Evolutionary conservation across 768 basidiomycete genomes (phyloP), one percentile per base, ranked within the genome.

Genomic region (Boletus reticulatus): DNA sequence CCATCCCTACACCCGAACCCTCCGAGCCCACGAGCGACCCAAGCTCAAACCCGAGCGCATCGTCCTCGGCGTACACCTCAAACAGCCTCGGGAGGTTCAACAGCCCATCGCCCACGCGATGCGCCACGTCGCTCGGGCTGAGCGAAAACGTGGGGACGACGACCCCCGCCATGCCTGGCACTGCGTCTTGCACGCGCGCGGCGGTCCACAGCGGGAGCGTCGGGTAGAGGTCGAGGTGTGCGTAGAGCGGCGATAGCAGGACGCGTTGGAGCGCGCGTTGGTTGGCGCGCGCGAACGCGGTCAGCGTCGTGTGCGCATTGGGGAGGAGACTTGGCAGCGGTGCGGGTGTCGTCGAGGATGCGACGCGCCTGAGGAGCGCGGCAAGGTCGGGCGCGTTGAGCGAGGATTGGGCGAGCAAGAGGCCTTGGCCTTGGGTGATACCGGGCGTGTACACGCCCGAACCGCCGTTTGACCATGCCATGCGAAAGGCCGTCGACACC

Each of bases 51-150:
- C 86, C 83, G 10, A 98, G 80, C 11, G 92, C 91, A 57, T 94
- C 93, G 68, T 98, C 94, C 54, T 88, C 87, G 8, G 89, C 92
- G 65, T 97, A 96, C 17, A 95, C 89, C 70, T 98, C 95, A 66
- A 98, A 97, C 16, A 98, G 75, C 53, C 94, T 76, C 3, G 96
- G 93, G 4, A 99, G 82, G 73, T 96, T 97, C 32, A 98, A 78
- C 34, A 99, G 74, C n/a, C 94, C 94, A 66, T 98, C 97, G 3
- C 92, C 90, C 32, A 98, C 87, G 54, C 86, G 84, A 56, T 94
- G 90, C 57, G 97, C 87, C 5, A 82, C 85, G 51, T 93, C 91
- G 52, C 87, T 96, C 1, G 94, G 95, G 11, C 91, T 92, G 13
- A 98, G 78, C 1, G 94, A 97, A 75, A 99, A 99, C 7, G 84